Conservation (phyloP, 805 yeast species). For the Starmera amethionina region DNA sequence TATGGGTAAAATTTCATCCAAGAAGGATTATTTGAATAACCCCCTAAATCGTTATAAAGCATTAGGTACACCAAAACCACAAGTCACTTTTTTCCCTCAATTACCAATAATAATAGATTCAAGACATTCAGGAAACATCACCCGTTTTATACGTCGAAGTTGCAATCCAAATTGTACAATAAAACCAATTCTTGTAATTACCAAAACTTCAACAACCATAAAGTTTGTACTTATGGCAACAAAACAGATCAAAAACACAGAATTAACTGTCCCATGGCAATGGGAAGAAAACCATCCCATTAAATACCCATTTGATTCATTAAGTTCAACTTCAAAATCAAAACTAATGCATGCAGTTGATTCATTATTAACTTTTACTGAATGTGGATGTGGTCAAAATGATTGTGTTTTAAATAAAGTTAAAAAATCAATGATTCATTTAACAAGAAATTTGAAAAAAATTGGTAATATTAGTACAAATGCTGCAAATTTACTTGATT, state of each 20-base stretch:
- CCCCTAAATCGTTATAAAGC: conserved; percentile 66
- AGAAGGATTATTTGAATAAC: conserved; percentile 52
- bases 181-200: conserved; percentile 28
- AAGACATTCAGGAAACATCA: conserved; percentile 66
- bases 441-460: conserved; percentile 28
- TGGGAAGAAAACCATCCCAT: conserved; percentile 84
- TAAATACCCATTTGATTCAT: conserved; percentile 38
- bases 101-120: conserved; percentile 67
- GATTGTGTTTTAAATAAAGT: conserved; percentile 53
- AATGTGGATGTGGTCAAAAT: conserved; percentile 47
- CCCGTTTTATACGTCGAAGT: conserved; percentile 66
- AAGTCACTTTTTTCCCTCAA: conserved; percentile 45
- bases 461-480: too few relatives aligned
- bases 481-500: too few relatives aligned
- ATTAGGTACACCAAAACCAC: conserved; percentile 61
- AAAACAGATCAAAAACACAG: conserved; percentile 48
- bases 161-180: conserved; percentile 72
- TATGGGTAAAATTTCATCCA: conserved; percentile 64
- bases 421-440: conserved; percentile 49
- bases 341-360: conserved; percentile 53
- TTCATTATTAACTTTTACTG: conserved; percentile 48
- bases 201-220: conserved; percentile 21
- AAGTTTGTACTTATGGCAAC: conserved; percentile 50
- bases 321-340: conserved; percentile 43
- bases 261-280: conserved; percentile 75